These are phyloP conservation scores for Saccharomycopsis amapae DNA, from an alignment of 805 yeast genomes.

Conservation along the genomic window DNA sequence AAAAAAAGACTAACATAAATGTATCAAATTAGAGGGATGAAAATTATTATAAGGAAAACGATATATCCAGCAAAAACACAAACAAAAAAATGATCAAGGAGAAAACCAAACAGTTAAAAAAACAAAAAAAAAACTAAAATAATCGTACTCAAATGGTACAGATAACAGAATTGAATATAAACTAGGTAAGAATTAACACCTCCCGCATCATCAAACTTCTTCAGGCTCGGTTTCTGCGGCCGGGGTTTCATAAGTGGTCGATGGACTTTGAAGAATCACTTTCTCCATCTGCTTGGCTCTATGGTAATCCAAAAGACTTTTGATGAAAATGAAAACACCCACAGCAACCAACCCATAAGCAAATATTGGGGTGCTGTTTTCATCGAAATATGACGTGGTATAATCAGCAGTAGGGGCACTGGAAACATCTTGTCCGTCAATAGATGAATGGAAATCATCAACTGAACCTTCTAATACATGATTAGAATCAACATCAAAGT, in stretches of 20 bases:
- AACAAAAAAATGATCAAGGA: too few species aligned
- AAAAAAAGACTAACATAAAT: too few species aligned
- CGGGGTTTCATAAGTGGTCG: conserved; percentile 10
- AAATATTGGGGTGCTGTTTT: conserved; percentile 21
- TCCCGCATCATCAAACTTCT: too few species aligned
- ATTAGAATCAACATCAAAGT: conserved; percentile 38
- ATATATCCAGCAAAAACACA: too few species aligned
- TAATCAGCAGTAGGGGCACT: not conserved
- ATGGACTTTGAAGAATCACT: conserved; percentile 44
- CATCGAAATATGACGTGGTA: conserved; percentile 19
- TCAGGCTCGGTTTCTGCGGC: conserved; percentile 1
- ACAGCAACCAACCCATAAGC: conserved; percentile 32
- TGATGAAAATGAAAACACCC: conserved; percentile 59
- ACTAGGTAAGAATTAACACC: too few species aligned
- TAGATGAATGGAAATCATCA: conserved; percentile 24
- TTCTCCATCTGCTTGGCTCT: conserved; percentile 73
- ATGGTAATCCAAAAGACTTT: conserved; percentile 64
- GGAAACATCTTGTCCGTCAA: conserved; percentile 22
- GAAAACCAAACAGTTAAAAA: too few species aligned
- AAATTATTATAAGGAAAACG: too few species aligned
- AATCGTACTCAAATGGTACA: too few species aligned
- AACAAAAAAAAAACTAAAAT: too few species aligned
- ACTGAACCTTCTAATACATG: conserved; percentile 25
- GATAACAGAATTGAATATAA: too few species aligned
- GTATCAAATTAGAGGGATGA: too few species aligned